Percentiles rank a stretch among this genome's conserved stretches.
These are phyloP conservation scores for Earliella scabrosa DNA, from an alignment of 1,284 basidiomycete genomes.

Conservation along the genomic window DNA sequence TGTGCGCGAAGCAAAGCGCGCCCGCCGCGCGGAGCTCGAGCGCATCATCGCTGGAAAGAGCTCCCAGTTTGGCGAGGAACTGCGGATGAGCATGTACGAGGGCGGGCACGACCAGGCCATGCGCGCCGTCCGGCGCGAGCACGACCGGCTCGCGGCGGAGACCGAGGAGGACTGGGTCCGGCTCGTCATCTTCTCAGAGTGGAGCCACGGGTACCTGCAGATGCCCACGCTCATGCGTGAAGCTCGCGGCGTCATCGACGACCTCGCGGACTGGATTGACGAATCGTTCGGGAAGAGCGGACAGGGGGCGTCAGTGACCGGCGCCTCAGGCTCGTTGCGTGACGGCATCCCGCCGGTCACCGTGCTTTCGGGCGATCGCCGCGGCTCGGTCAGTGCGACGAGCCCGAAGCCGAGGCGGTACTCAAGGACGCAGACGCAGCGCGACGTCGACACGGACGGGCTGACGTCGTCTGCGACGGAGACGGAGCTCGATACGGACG, in stretches of 20 bases:
- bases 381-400: background rate
- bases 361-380: background rate
- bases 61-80: conserved; percentile 57
- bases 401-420: conserved; percentile 8
- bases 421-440: conserved; percentile 1
- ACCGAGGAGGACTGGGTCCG: conserved; percentile 95
- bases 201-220: conserved; percentile 95
- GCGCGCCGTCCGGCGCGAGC: conserved; percentile 55
- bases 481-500: conserved; percentile 56
- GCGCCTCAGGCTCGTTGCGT: background rate
- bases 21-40: conserved; percentile 73
- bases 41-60: conserved; percentile 58
- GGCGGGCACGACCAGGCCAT: conserved; percentile 37
- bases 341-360: conserved; percentile 17
- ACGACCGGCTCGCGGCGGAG: conserved; percentile 65
- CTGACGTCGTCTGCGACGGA: conserved; percentile 35
- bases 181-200: conserved; percentile 88
- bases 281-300: conserved; percentile 64
- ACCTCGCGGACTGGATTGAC: conserved; percentile 93
- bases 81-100: conserved; percentile 47
- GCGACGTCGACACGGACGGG: conserved; percentile 7
- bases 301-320: background rate
- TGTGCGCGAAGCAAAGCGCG: conserved; percentile 89
- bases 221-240: conserved; percentile 91
- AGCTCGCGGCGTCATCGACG: conserved; percentile 80